Evolutionary conservation across 306 rosid species (phyloP).

Genomic region (Ziziphus jujuba): DNA sequence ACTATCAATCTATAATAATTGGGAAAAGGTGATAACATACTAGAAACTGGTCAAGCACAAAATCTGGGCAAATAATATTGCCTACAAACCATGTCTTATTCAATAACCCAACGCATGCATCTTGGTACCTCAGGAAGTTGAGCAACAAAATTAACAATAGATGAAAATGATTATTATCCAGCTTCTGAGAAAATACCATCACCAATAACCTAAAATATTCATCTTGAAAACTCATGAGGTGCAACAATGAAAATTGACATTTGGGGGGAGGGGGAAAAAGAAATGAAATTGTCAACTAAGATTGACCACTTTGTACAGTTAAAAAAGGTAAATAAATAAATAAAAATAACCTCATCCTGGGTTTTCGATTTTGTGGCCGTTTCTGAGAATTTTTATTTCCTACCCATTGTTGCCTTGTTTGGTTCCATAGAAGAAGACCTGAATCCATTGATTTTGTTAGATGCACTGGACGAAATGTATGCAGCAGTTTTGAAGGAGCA

Average conservation of each 20-base stretch:
- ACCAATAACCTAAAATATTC: too few relatives aligned
- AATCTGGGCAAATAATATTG: neutral
- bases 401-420: constrained; percentile 71
- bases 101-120: neutral
- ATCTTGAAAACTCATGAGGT: too few relatives aligned
- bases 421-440: constrained; percentile 87
- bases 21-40: neutral
- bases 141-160: too few relatives aligned
- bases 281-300: neutral
- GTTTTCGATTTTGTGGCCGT: constrained; percentile 45
- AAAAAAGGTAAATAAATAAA: neutral
- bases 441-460: constrained; percentile 29
- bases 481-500: too few relatives aligned
- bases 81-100: neutral
- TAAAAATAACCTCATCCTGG: constrained; percentile 56
- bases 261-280: neutral
- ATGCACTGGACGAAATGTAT: neutral
- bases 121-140: neutral
- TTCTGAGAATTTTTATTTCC: constrained; percentile 43
- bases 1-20: too few relatives aligned
- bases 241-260: too few relatives aligned
- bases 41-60: neutral
- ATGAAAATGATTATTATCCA: too few relatives aligned
- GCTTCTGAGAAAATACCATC: too few relatives aligned
- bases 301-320: neutral